A percentile compares a stretch with the other conserved stretches of the same genome.
Conservation (phyloP, 495 filamentous ascomycete species). For the Penicillium soppii region DNA sequence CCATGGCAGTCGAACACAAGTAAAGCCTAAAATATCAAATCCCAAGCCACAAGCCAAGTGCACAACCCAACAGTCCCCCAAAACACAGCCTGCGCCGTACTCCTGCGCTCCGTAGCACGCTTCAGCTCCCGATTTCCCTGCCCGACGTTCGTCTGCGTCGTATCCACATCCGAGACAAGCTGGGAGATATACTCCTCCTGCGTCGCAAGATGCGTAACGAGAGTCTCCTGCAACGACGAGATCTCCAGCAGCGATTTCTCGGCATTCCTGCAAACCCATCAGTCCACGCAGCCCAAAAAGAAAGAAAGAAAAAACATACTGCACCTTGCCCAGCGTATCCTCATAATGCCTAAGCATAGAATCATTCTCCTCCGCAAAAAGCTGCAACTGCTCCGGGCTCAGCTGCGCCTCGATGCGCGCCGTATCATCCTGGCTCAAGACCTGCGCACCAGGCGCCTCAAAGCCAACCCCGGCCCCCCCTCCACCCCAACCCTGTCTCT, state of each 20-base stretch:
- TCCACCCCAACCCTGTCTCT: constrained; percentile 1
- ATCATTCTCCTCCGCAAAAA: constrained; percentile 93
- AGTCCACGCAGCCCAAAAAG: not conserved
- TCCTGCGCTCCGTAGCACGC: constrained; percentile 73
- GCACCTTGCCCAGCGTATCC: constrained; percentile 86
- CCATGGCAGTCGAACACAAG: not conserved
- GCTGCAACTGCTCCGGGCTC: constrained; percentile 78
- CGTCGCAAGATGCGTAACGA: constrained; percentile 77
- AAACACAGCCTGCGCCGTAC: constrained; percentile 86
- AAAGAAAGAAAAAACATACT: constrained; percentile 52
- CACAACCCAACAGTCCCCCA: constrained; percentile 83
- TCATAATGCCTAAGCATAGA: constrained; percentile 90
- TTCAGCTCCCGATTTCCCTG: constrained; percentile 90
- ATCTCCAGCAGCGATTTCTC: constrained; percentile 93
- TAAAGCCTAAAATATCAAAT: constrained; percentile 72
- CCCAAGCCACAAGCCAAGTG: constrained; percentile 83
- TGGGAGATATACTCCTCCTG: constrained; percentile 87
- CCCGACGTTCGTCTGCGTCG: constrained; percentile 81
- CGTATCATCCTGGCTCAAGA: constrained; percentile 43
- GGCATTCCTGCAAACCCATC: constrained; percentile 60
- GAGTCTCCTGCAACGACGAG: constrained; percentile 82
- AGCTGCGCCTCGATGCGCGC: constrained; percentile 59
- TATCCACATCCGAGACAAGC: constrained; percentile 78
- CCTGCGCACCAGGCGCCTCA: constrained; percentile 18
- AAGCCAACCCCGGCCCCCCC: constrained; percentile 7